Conservation (phyloP, 2,329 filamentous ascomycete species). For the Cladophialophora yegresii region DNA sequence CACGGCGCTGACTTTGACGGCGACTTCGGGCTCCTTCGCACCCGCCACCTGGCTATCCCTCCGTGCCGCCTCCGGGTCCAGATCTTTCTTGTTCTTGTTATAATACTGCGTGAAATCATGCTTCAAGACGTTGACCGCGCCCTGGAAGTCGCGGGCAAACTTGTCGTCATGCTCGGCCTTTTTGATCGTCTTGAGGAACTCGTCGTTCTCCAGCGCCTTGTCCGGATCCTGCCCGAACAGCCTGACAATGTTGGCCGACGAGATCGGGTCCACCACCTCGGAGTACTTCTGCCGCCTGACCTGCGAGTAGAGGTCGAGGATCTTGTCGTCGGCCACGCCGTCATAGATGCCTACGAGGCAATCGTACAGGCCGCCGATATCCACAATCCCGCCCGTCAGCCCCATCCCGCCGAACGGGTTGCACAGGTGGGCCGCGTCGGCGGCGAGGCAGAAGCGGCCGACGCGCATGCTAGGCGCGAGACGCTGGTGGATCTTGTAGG, state of each 20-base stretch:
- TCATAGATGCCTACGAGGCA: constrained; percentile 54
- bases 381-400: constrained; percentile 65
- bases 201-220: constrained; percentile 42
- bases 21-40: constrained; percentile 5
- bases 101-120: constrained; percentile 34
- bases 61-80: not conserved
- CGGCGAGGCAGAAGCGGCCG: constrained; percentile 59
- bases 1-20: not conserved
- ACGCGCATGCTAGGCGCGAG: constrained; percentile 60
- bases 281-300: constrained; percentile 46
- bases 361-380: constrained; percentile 63
- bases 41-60: not conserved
- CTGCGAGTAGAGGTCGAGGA: constrained; percentile 49
- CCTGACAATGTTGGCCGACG: constrained; percentile 47
- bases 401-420: constrained; percentile 60
- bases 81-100: constrained; percentile 6
- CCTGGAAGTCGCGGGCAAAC: constrained; percentile 30
- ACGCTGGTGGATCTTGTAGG: constrained; percentile 64
- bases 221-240: constrained; percentile 43
- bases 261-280: constrained; percentile 46
- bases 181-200: constrained; percentile 43
- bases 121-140: constrained; percentile 17
- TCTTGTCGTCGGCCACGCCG: constrained; percentile 44
- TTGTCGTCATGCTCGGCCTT: constrained; percentile 40
- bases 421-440: constrained; percentile 60